These are phyloP conservation scores for Aureobasidium sp. DNA, from an alignment of 2,329 filamentous ascomycete species.

Conservation along the genomic window DNA sequence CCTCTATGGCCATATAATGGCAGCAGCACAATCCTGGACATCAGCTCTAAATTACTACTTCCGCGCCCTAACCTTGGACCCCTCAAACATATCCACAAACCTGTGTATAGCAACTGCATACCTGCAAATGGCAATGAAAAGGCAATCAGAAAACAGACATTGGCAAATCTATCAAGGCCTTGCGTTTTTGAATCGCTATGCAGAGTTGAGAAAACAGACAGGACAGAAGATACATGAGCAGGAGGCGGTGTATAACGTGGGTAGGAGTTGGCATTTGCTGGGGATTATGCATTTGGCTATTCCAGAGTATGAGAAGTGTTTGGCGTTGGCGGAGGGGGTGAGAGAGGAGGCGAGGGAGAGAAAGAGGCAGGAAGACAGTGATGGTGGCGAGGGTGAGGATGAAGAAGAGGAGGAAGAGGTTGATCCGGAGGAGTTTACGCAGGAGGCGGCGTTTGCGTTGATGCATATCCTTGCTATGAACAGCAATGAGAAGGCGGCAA, in stretches of 20 bases:
- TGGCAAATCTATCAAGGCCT: slow-evolving; percentile 80
- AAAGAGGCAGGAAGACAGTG: slow-evolving; percentile 15
- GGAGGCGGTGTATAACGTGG: slow-evolving; percentile 79
- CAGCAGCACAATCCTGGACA: slow-evolving; percentile 72
- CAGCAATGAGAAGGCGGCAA: slow-evolving; percentile 55
- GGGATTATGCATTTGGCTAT: slow-evolving; percentile 66
- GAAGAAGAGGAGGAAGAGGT: neutral
- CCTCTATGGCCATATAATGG: slow-evolving; percentile 84
- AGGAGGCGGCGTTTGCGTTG: slow-evolving; percentile 67
- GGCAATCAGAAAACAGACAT: slow-evolving; percentile 83
- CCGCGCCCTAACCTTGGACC: slow-evolving; percentile 56
- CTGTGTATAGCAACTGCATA: slow-evolving; percentile 78
- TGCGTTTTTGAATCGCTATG: slow-evolving; percentile 69
- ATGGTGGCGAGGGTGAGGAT: neutral
- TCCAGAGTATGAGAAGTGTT: slow-evolving; percentile 57
- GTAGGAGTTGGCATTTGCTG: too few relatives aligned
- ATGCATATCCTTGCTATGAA: slow-evolving; percentile 57
- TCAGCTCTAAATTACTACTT: slow-evolving; percentile 86
- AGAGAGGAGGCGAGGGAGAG: slow-evolving; percentile 25
- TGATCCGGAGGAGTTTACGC: slow-evolving; percentile 50
- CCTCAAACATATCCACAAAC: slow-evolving; percentile 73
- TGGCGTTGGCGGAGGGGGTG: slow-evolving; percentile 42
- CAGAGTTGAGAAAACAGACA: slow-evolving; percentile 44
- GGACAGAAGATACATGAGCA: slow-evolving; percentile 44
- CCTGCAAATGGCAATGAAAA: slow-evolving; percentile 80